These are phyloP conservation scores for Hemerocallis citrina DNA, from an alignment of 106 monocot genomes.

Conservation along the genomic window DNA sequence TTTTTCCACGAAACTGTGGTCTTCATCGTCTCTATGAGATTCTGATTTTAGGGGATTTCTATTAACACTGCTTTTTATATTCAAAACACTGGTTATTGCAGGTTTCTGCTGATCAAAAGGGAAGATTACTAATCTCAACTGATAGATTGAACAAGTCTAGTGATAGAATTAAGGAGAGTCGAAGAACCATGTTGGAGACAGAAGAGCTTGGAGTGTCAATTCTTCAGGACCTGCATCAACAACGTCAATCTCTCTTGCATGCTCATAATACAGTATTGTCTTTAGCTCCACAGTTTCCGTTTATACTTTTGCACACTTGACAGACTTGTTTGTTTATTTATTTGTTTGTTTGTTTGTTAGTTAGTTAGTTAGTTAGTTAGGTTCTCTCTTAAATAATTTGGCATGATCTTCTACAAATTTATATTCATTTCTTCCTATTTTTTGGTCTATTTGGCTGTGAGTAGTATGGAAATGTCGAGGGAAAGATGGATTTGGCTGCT, in stretches of 20 bases:
- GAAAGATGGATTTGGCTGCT: background rate
- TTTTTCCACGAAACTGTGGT: no score
- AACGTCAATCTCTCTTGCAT: constrained; percentile 89
- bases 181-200: constrained; percentile 76
- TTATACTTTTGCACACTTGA: no score
- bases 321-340: background rate
- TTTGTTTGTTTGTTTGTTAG: background rate
- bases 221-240: constrained; percentile 82
- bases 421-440: background rate
- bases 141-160: constrained; percentile 73
- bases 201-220: constrained; percentile 90
- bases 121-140: constrained; percentile 70
- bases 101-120: constrained; percentile 71
- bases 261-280: constrained; percentile 73
- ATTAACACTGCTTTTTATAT: no score
- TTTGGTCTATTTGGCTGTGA: background rate
- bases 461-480: background rate
- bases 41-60: no score
- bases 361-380: no score
- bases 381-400: no score
- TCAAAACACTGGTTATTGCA: no score
- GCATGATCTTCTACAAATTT: no score
- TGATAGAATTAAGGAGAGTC: constrained; percentile 74
- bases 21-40: no score
- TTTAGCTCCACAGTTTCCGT: background rate